Evolutionary conservation across 2,329 filamentous ascomycete species (phyloP), one percentile per base, ranked within the genome.

Genomic region (Blumeriella jaapii): DNA sequence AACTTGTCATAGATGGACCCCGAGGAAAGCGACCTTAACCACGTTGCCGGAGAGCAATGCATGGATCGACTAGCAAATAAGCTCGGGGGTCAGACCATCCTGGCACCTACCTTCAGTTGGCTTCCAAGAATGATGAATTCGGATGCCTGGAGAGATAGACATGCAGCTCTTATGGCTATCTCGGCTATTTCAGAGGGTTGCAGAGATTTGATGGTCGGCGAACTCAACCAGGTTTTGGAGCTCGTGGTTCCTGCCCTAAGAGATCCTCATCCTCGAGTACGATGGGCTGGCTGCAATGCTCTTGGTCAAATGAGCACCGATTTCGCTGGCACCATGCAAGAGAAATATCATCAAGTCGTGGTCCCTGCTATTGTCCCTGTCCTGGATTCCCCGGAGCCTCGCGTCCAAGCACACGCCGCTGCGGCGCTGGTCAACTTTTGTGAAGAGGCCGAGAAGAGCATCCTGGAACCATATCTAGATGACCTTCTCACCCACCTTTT

Each of bases 261-360:
- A 51, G 89, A 98, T 55, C 72, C 82, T 24, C 91, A 98, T 55
- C 83, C 91, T 25, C 83, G 91, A 55, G 91, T 98, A 36, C 80
- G 89, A 52, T 98, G 93, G 78, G 91, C 91, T 34, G 91, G 87
- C 20, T 98, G 91, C 66, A 96, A 98, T 55, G 91, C 91, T 26
- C 71, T 98, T n/a, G 91, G 91, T 17, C 91, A 98, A 61, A 98
- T 98, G 91, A 96, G 89, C 64, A 98, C 91, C 19, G 91, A 98
- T 56, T 98, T 98, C 59, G 89, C 93, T 9, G 87, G 87, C 9
- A 93, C 82, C 8, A 96, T 98, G 89, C 91, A 98, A 61, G 82
- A 84, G 48, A 91, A 94, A 52, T 93, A 93, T 59, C 91, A 94
- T 59, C 74, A 83, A 45, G 69, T 78, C 28, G 83, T 98, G 11